Evolutionary conservation across 2,329 filamentous ascomycete species (phyloP).

Genomic region (Fusarium sp.): DNA sequence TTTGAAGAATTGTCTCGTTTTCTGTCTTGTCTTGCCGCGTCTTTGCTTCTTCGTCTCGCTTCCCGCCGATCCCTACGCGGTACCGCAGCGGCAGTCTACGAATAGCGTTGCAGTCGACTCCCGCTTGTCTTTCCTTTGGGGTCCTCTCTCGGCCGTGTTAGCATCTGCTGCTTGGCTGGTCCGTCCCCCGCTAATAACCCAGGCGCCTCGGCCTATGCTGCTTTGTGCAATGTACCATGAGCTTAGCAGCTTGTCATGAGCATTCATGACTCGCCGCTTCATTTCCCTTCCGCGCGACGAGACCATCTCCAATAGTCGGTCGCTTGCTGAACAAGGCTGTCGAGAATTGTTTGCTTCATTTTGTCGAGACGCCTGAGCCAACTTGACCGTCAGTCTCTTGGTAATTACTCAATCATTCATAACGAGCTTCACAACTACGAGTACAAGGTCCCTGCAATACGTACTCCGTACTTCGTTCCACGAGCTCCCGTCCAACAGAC

Average conservation of each 20-base stretch:
- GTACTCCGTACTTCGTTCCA: background rate
- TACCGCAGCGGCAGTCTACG: conserved; percentile 1
- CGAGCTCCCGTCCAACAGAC: background rate
- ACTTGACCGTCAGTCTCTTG: no score
- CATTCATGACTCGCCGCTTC: conserved; percentile 37
- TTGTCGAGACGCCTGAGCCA: no score
- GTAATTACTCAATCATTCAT: background rate
- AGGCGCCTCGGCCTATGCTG: conserved; percentile 19
- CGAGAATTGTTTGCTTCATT: background rate
- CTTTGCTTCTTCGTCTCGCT: conserved; percentile 21
- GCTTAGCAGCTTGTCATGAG: conserved; percentile 31
- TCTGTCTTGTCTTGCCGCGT: background rate
- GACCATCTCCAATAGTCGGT: conserved; percentile 30
- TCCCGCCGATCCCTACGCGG: conserved; percentile 26
- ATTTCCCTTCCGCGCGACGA: conserved; percentile 35
- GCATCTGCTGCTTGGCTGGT: conserved; percentile 26
- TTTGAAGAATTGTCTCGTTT: conserved; percentile 17
- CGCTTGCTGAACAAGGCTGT: conserved; percentile 25
- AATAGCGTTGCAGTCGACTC: background rate
- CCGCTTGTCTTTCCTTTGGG: background rate
- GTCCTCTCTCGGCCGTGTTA: conserved; percentile 21
- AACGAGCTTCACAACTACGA: conserved; percentile 10
- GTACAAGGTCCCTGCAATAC: background rate
- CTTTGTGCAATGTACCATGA: conserved; percentile 28
- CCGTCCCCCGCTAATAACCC: conserved; percentile 29